These are phyloP conservation scores for Micromonas pusilla DNA, from an alignment of 139 green algal genomes.

Conservation along the genomic window DNA sequence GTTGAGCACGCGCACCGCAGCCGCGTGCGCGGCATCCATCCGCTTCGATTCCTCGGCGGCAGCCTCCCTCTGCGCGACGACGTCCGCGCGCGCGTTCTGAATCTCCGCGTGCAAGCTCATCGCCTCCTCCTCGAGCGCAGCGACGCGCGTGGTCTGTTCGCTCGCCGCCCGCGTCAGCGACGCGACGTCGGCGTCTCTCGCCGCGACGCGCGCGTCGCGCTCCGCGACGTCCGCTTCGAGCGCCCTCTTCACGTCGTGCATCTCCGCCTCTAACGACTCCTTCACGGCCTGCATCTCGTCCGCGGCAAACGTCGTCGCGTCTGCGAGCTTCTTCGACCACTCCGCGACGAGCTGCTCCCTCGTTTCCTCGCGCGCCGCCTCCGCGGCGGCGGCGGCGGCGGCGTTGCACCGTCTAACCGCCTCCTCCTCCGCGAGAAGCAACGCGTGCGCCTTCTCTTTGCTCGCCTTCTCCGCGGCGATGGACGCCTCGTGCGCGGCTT, in stretches of 20 bases:
- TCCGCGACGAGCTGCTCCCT: not conserved
- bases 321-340: not conserved
- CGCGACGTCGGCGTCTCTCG: not conserved
- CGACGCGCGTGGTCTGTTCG: not conserved
- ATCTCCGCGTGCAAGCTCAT: not conserved
- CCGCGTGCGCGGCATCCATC: not conserved
- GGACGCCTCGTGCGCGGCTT: not conserved
- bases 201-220: no score
- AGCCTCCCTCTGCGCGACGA: not conserved
- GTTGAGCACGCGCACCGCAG: not conserved
- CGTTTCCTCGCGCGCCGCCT: not conserved
- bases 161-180: not conserved
- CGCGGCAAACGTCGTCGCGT: not conserved
- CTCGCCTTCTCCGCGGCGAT: not conserved
- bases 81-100: not conserved
- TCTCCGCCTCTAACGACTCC: no score
- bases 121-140: conserved; percentile 6
- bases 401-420: not conserved
- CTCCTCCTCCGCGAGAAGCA: not conserved
- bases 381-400: no score
- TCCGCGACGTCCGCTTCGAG: not conserved
- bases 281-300: no score
- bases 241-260: no score
- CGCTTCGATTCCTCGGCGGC: not conserved
- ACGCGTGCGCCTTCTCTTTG: not conserved